phyloP scores from a whole-genome alignment of 768 basidiomycete species.

The Leucocoprinus sp. region DNA sequence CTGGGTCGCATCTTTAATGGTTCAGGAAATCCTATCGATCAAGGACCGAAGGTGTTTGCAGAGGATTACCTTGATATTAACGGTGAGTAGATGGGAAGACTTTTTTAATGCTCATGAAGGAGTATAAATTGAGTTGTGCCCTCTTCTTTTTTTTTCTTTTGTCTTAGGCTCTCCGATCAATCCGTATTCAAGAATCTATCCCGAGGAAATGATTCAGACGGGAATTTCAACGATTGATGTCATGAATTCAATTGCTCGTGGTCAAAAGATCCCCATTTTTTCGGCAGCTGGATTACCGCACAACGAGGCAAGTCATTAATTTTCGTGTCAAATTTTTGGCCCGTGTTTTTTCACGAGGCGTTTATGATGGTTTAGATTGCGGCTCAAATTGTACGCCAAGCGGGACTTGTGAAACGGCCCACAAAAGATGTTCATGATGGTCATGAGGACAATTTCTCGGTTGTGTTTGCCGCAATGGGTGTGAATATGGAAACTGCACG shows the following conservation, averaged over 20 bases:
- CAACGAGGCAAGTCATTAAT: constrained; percentile 77
- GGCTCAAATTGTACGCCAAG: constrained; percentile 99
- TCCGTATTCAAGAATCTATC: constrained; percentile 96
- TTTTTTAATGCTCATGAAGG: neutral
- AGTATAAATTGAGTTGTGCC: neutral
- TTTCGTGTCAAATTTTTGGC: neutral
- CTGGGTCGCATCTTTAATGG: constrained; percentile 98
- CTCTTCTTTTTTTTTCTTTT: constrained; percentile 20
- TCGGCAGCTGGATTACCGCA: constrained; percentile 98
- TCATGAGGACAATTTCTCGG: constrained; percentile 99
- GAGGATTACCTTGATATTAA: constrained; percentile 99
- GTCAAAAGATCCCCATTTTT: constrained; percentile 99
- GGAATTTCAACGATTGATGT: constrained; percentile 98
- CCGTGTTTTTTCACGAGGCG: constrained; percentile 2
- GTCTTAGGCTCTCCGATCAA: constrained; percentile 96
- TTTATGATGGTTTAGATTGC: constrained; percentile 71
- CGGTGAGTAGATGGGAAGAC: constrained; percentile 43
- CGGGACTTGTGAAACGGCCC: constrained; percentile 92
- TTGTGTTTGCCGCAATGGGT: constrained; percentile 99
- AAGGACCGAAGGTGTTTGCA: constrained; percentile 98
- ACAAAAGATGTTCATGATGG: constrained; percentile 97
- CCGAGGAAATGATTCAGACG: constrained; percentile 99
- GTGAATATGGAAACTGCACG: constrained; percentile 99
- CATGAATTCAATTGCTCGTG: constrained; percentile 99
- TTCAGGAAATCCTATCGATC: constrained; percentile 94